phyloP scores from a whole-genome alignment of 2,329 filamentous ascomycete genomes.

The Stagonosporopsis chrysanthemi region DNA sequence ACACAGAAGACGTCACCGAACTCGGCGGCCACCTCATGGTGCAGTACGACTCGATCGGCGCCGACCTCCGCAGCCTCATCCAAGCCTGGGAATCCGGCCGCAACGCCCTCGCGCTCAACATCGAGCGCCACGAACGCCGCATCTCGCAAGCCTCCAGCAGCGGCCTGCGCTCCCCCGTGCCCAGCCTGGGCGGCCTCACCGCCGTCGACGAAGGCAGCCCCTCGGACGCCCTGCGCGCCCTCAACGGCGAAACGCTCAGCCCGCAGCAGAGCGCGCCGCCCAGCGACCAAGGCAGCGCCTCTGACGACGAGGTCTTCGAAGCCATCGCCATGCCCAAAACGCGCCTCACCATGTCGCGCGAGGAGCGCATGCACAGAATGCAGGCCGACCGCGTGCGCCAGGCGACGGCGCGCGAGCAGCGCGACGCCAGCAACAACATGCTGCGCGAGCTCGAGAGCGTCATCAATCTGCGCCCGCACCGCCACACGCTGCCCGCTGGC shows the following conservation, averaged over 20 bases:
- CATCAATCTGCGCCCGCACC: slow-evolving; percentile 59
- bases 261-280: slow-evolving; percentile 48
- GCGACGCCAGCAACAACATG: slow-evolving; percentile 87
- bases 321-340: slow-evolving; percentile 77
- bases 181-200: slow-evolving; percentile 70
- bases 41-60: slow-evolving; percentile 94
- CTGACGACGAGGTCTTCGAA: slow-evolving; percentile 85
- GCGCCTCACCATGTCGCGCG: slow-evolving; percentile 75
- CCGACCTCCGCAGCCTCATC: slow-evolving; percentile 72
- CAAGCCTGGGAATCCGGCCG: slow-evolving; percentile 69
- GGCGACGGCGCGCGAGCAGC: slow-evolving; percentile 73
- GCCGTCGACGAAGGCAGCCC: slow-evolving; percentile 62
- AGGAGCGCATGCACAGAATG: slow-evolving; percentile 87
- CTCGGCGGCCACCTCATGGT: slow-evolving; percentile 79
- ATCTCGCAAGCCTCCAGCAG: slow-evolving; percentile 61
- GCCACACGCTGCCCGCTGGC: slow-evolving; percentile 31
- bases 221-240: slow-evolving; percentile 75
- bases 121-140: slow-evolving; percentile 76
- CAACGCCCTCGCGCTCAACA: slow-evolving; percentile 79
- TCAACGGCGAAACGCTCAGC: slow-evolving; percentile 74
- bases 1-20: slow-evolving; percentile 72
- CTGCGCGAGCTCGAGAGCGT: slow-evolving; percentile 91
- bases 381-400: slow-evolving; percentile 83
- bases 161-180: slow-evolving; percentile 57
- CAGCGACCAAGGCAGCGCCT: slow-evolving; percentile 61